A percentile compares a stretch with the other conserved stretches of the same genome.
These are phyloP conservation scores for Scytalidium sp. DNA, from an alignment of 2,329 filamentous ascomycete genomes.

Conservation along the genomic window DNA sequence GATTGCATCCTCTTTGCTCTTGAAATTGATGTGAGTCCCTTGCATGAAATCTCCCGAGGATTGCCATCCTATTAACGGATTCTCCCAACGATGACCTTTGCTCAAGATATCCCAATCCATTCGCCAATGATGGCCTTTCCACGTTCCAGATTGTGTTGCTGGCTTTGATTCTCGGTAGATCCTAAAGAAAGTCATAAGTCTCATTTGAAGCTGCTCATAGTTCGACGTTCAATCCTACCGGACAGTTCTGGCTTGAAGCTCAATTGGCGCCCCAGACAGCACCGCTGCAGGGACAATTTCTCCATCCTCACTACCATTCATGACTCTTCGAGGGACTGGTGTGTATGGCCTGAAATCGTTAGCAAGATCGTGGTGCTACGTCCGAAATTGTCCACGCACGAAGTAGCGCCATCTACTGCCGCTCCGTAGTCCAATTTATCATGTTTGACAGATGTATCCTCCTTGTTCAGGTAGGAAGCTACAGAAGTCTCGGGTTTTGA, in stretches of 20 bases:
- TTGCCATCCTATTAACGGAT: slow-evolving; percentile 97
- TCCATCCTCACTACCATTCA: slow-evolving; percentile 84
- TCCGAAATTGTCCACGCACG: slow-evolving; percentile 55
- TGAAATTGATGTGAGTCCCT: slow-evolving; percentile 87
- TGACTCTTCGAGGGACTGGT: slow-evolving; percentile 82
- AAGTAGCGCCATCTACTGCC: slow-evolving; percentile 83
- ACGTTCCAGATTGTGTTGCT: slow-evolving; percentile 92
- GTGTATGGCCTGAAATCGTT: slow-evolving; percentile 70
- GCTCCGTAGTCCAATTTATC: slow-evolving; percentile 79
- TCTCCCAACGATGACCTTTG: slow-evolving; percentile 98
- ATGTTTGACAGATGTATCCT: slow-evolving; percentile 14
- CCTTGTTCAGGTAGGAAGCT: slow-evolving; percentile 10
- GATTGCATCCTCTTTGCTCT: slow-evolving; percentile 91
- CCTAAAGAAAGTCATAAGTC: slow-evolving; percentile 46
- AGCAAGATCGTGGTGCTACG: background rate
- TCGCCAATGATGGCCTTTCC: slow-evolving; percentile 82
- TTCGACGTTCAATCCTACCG: slow-evolving; percentile 57
- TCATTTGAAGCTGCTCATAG: background rate
- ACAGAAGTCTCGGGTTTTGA: slow-evolving; percentile 26
- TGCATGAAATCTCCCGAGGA: slow-evolving; percentile 95
- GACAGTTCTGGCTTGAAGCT: slow-evolving; percentile 90
- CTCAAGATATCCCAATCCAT: slow-evolving; percentile 97
- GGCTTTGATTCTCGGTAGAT: slow-evolving; percentile 91
- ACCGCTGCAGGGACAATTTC: slow-evolving; percentile 76
- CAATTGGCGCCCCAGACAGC: slow-evolving; percentile 87